Percentiles rank a stretch among this genome's conserved stretches.
Evolutionary conservation across 371 early-diverging fungal species (phyloP).

Genomic region (Rhizopus stolonifer): DNA sequence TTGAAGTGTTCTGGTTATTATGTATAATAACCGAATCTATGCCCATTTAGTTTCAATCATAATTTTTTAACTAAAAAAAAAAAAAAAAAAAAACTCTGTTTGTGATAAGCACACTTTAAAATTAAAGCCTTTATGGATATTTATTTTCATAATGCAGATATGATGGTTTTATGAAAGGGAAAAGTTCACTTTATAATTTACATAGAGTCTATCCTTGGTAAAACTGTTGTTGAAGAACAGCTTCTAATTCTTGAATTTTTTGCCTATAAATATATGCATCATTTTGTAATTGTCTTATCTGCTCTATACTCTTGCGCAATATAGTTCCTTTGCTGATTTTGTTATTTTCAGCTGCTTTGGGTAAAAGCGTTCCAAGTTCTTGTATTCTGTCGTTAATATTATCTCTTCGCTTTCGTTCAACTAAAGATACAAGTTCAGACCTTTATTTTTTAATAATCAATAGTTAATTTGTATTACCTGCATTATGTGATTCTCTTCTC

Average conservation of each 20-base stretch:
- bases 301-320: slow-evolving; percentile 86
- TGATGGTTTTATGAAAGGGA: too few relatives aligned
- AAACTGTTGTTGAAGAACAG: slow-evolving; percentile 24
- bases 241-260: slow-evolving; percentile 73
- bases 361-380: slow-evolving; percentile 83
- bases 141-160: too few relatives aligned
- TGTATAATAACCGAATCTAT: too few relatives aligned
- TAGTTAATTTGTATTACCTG: slow-evolving; percentile 50
- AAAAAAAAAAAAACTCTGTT: too few relatives aligned
- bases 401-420: slow-evolving; percentile 92
- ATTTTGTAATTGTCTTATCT: slow-evolving; percentile 74
- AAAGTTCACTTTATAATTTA: too few relatives aligned
- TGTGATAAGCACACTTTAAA: too few relatives aligned
- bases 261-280: slow-evolving; percentile 55
- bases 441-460: neutral
- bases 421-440: slow-evolving; percentile 31
- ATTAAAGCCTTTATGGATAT: too few relatives aligned
- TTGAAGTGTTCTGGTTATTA: too few relatives aligned
- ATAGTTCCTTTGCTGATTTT: slow-evolving; percentile 85
- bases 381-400: slow-evolving; percentile 97
- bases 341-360: slow-evolving; percentile 67
- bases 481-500: slow-evolving; percentile 94
- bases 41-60: too few relatives aligned
- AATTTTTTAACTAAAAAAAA: too few relatives aligned
- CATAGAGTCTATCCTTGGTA: too few relatives aligned